These are phyloP conservation scores for Aspergillus brunneoviolaceus DNA, from an alignment of 2,329 filamentous ascomycete species.

Conservation along the genomic window DNA sequence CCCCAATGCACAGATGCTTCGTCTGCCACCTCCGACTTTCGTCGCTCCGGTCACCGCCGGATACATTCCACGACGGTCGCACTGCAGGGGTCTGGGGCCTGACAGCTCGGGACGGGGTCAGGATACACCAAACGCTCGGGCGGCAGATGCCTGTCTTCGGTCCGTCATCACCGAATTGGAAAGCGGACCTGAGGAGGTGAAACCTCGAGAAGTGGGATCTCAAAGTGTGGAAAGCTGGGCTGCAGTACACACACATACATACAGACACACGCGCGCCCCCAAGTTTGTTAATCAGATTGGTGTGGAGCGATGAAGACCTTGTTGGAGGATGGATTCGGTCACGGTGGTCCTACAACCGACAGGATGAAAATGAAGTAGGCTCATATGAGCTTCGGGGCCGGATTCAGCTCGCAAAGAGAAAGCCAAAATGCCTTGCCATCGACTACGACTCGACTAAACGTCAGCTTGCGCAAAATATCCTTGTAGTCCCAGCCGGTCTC, in stretches of 20 bases:
- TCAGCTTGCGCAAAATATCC: not conserved
- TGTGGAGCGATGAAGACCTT: not conserved
- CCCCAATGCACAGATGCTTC: slow-evolving; percentile 2
- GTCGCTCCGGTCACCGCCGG: slow-evolving; percentile 5
- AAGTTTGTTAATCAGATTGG: not conserved
- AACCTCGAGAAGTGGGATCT: not conserved
- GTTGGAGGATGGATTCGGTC: not conserved
- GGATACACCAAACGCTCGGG: slow-evolving; percentile 6
- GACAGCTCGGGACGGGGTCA: not conserved
- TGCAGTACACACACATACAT: too few species aligned
- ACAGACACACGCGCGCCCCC: too few species aligned
- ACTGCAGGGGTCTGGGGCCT: slow-evolving; percentile 4
- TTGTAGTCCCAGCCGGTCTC: not conserved
- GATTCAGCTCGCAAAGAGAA: not conserved
- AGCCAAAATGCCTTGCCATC: not conserved
- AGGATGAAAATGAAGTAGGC: not conserved
- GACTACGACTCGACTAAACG: not conserved
- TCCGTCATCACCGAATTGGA: not conserved
- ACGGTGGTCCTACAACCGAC: not conserved
- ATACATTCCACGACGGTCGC: slow-evolving; percentile 7
- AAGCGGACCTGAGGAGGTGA: not conserved
- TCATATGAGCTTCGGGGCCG: not conserved
- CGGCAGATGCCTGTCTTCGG: slow-evolving; percentile 1
- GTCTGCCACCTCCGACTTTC: not conserved
- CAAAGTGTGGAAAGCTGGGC: not conserved